Percentiles rank a stretch among this genome's conserved stretches.
phyloP scores from a whole-genome alignment of 192 early-diverging fungal species.

The Kappamyces sp. region DNA sequence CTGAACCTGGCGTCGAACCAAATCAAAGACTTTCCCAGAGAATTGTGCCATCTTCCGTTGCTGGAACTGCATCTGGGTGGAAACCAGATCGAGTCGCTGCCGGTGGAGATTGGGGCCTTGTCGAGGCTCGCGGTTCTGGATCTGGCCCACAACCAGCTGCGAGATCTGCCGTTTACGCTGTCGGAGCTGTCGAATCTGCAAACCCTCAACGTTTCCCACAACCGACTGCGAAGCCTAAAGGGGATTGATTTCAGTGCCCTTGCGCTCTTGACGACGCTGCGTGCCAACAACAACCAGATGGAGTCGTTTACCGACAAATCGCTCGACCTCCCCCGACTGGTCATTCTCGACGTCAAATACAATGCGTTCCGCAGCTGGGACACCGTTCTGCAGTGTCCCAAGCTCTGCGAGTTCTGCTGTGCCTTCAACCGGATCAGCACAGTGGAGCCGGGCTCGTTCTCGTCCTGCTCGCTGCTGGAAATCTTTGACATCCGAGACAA shows the following conservation, averaged over 20 bases:
- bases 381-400: conserved; percentile 16
- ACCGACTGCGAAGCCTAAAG: conserved; percentile 19
- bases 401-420: conserved; percentile 15
- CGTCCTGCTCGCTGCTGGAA: conserved; percentile 17
- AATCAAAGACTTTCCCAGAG: conserved; percentile 20
- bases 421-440: conserved; percentile 18
- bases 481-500: conserved; percentile 44
- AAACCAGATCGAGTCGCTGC: conserved; percentile 26
- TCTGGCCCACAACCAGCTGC: conserved; percentile 20
- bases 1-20: conserved; percentile 34
- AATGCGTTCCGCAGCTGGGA: conserved; percentile 19
- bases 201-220: conserved; percentile 34
- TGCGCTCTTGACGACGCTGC: background rate
- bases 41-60: conserved; percentile 18
- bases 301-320: too few species aligned
- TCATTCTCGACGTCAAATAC: conserved; percentile 22
- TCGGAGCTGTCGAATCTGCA: conserved; percentile 14
- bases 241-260: conserved; percentile 5
- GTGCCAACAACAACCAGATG: conserved; percentile 10
- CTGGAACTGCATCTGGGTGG: conserved; percentile 26
- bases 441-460: conserved; percentile 14
- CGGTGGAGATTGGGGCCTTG: conserved; percentile 1
- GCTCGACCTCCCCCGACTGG: conserved; percentile 18
- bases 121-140: conserved; percentile 22
- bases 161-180: conserved; percentile 5